Base-by-base conservation (phyloP, 495 filamentous ascomycete species). In the Cercophora newfieldiana region DNA sequence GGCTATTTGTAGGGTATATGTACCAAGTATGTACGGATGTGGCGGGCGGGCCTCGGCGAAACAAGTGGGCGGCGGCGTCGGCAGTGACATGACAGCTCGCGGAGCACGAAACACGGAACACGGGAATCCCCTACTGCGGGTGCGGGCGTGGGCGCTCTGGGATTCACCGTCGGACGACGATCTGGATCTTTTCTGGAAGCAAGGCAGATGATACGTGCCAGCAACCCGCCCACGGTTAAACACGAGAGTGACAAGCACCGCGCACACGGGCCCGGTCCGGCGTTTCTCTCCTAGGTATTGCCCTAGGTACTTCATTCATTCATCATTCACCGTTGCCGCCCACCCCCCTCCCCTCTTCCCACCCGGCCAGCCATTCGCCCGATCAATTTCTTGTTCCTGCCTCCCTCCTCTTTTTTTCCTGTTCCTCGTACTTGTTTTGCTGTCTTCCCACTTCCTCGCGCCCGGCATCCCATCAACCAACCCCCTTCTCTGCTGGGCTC, bases 171-270 rank as follows among this genome's bases (percentile, higher is more conserved):
- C 22, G 57, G 57, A 24, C 57, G 57, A 28, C 59, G 33, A 61
- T 61, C 59, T 61, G 22, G 59, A 50, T 37, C 24, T 54, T 24
- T 37, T 21, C 49, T 44, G 49, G 28, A 55, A 44, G 61, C 19
- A 47, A 37, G 28, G 61, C 61, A n/a, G 49, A 63, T 63, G 61
- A 63, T 63, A 63, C 61, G 61, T 63, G 61, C 61, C 61, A 63
- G 61, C 61, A 56, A 56, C 33, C 37, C 18, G 4, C 5, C 37
- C 49, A 25, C 61, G 61, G 61, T 54, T 63, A 63, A 63, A 63
- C 49, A 63, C 37, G 18, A 44, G 19, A 14, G 19, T 4, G 24
- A 18, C 16, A 55, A 1, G 51, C 51, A 14, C 21, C 12, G 22
- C 51, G 28, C 53, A 31, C 26, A n/a, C 26, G 16, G 26, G 1